Evolutionary conservation across 2,329 filamentous ascomycete genomes (phyloP), one percentile per base, ranked within the genome.

Genomic region (Hypoxylon sp.): DNA sequence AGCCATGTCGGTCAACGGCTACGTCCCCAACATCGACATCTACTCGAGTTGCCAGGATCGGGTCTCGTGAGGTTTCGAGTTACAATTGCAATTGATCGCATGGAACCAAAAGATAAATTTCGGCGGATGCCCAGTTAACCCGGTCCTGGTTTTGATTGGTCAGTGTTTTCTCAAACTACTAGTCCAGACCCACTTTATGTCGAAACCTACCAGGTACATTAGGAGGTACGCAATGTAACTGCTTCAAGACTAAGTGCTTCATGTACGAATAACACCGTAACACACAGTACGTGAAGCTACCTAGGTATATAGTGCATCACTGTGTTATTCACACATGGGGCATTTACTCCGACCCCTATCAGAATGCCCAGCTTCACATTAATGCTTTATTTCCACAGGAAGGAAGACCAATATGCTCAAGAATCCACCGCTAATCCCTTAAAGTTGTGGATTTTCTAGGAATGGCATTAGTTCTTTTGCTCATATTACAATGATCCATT

Each of bases 1-100:
- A 71, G 80, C 78, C 81, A 82, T 83, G 66, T 65, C 72, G 66
- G 62, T 70, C 51, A 67, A 69, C 73, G 68, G 69, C 64, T 55
- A 48, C 19, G 46, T 55, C 39, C 34, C 39, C 53, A 57, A 45
- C 46, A 70, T 63, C 55, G 58, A 47, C 46, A 69, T 63, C 55
- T 46, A 54, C 25, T 65, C 50, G 34, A 53, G 50, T 48, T 62
- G 39, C 46, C 43, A 63, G 45, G 29, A 16, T 54, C 19, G 61
- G 39, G 37, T 43, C n/a, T 43, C 39, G 25, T 21, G 12, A 34
- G 25, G 16, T 43, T 29, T n/a, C 16, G 30, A 43, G 29, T 37
- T 46, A 19, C n/a, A 46, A 23, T 27, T 27, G 6, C 21, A 34
- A 51, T 34, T 19, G 27, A 37, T 50, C 21, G 23, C 43, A 32